Evolutionary conservation across 2,329 filamentous ascomycete species (phyloP), one percentile per base, ranked within the genome.

Genomic region (Aureobasidium sp.): DNA sequence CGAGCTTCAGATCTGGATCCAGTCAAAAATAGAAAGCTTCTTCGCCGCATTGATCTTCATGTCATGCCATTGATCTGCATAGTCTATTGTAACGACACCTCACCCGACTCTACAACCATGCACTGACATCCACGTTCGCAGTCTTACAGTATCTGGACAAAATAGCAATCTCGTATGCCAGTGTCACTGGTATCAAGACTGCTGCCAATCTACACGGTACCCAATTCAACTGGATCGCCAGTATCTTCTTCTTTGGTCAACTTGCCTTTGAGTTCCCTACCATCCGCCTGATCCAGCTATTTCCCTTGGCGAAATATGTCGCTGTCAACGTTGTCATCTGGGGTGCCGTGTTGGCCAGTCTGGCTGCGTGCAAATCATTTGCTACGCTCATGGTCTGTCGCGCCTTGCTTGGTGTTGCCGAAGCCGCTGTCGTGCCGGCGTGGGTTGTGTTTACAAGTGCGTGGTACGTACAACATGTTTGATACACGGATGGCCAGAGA

Each of bases 381-480:
- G 61, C 62, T n/a, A 56, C 58, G 2, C 57, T 67, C 14, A 56
- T 62, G 14, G 54, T 61, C 6, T 61, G 60, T 6, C 60, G 65
- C 6, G 63, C 62, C 19, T 55, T 68, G 3, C 57, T 68, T n/a
- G 66, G 66, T n/a, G 51, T 65, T 10, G 63, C 66, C 37, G 64
- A 67, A 45, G 34, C 52, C n/a, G 54, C 51, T 47, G 45, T 52
- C 0, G 21, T 22, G 3, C 30, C 27, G 12, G 42, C 17, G 1
- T 47, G 17, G 12, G 30, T 25, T n/a, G 17, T 47, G 10, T 32
- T 34, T 6, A 47, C 42, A 4, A 16, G 11, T n/a, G n/a, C 29
- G 8, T 47, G 17, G 12, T 47, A 35, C n/a, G n/a, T n/a, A n/a
- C n/a, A n/a, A n/a, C n/a, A n/a, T n/a, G n/a, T n/a, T n/a, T n/a